Evolutionary conservation across 73 alveolate genomes (phyloP).

Genomic region (Stentor coeruleus): DNA sequence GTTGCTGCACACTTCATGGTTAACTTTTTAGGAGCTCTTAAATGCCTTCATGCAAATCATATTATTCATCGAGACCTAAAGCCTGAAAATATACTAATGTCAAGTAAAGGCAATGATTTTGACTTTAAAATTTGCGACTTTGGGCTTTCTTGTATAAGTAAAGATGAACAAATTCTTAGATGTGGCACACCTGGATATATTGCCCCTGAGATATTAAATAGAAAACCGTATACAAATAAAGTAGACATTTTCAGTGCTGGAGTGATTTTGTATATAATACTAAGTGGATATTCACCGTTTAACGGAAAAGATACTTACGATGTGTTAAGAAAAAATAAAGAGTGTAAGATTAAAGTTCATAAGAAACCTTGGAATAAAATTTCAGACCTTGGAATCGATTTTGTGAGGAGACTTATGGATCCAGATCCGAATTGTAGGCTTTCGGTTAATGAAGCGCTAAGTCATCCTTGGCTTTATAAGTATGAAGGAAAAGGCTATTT

Average conservation of each 20-base stretch:
- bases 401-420: background rate
- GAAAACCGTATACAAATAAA: background rate
- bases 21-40: background rate
- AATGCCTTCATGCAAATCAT: background rate
- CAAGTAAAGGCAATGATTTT: background rate
- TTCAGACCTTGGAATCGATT: constrained; percentile 2
- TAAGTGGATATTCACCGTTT: constrained; percentile 10
- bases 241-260: background rate
- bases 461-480: no score
- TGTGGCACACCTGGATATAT: constrained; percentile 27
- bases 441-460: background rate
- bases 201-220: constrained; percentile 8
- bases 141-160: background rate
- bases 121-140: background rate
- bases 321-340: background rate
- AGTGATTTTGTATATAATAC: background rate
- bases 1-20: background rate
- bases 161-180: background rate
- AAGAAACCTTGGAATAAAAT: constrained; percentile 11
- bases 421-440: constrained; percentile 10
- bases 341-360: background rate
- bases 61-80: background rate
- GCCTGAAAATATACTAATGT: background rate
- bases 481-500: no score
- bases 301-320: background rate